Base-by-base conservation (phyloP, 108 stramenopile genomes). In the Fistulifera solaris region DNA sequence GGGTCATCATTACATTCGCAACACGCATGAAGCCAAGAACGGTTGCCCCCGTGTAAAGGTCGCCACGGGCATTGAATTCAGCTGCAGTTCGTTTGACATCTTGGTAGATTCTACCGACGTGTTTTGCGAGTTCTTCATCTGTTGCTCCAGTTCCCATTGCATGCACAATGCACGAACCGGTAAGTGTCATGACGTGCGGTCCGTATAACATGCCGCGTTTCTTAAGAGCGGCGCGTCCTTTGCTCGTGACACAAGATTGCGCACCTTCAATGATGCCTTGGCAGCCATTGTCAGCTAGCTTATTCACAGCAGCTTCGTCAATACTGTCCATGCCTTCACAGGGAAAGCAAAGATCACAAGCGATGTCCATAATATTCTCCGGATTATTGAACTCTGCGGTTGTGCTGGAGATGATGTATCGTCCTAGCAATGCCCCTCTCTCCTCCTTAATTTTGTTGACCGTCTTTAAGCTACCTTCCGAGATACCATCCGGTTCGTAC, bases 11-110 rank as follows among this genome's bases (percentile, higher is more conserved):
- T 45, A 71, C 85, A 63, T 97, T 93, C 5, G 94, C 98, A 15
- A 99, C 94, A 43, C 91, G 78, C 56, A 95, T 71, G 62, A 99
- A 99, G 61, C 93, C 96, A 17, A 80, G 82, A 75, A 99, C 96
- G 62, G 78, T 90, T 11, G 88, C 73, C 24, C 95, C 95, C 19
- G 79, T 82, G 53, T 71, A 81, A 54, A 95, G 61, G 63, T 98
- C 96, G 1, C 96, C 94, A 42, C 94, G 78, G 16, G 75, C 81
- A 70, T 97, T 95, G 68, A 96, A 97, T 70, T 97, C 96, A 19
- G 82, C 63, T 21, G 96, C 96, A 15, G 96, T 89, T 15, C 48
- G 59, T 66, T 95, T 96, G 56, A 94, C 89, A 53, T 91, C 93
- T 15, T 59, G 59, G 58, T 86, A 96, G 49, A 96, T 83, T 35